phyloP scores from a whole-genome alignment of 108 stramenopile genomes.

The Fragilariopsis cylindrus region DNA sequence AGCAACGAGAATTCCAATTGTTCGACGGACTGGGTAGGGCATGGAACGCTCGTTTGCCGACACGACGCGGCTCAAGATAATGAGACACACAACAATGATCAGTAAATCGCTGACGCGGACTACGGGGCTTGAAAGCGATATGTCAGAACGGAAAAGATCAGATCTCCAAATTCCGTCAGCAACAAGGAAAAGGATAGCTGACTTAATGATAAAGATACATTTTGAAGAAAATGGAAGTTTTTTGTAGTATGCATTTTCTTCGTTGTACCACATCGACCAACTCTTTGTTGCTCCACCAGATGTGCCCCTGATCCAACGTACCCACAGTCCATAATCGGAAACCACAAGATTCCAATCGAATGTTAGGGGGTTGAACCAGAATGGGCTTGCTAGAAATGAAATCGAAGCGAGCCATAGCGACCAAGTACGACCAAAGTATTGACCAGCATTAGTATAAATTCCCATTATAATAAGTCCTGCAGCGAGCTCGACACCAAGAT shows the following conservation, averaged over 20 bases:
- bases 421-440: slow-evolving; percentile 97
- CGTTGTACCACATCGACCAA: slow-evolving; percentile 95
- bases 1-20: slow-evolving; percentile 75
- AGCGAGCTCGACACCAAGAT: slow-evolving; percentile 95
- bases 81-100: slow-evolving; percentile 46
- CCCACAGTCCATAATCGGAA: slow-evolving; percentile 82
- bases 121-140: slow-evolving; percentile 64
- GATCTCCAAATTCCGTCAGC: slow-evolving; percentile 86
- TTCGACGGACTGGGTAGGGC: slow-evolving; percentile 82
- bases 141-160: slow-evolving; percentile 73
- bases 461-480: slow-evolving; percentile 91
- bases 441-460: slow-evolving; percentile 80
- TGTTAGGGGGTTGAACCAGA: slow-evolving; percentile 99
- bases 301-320: slow-evolving; percentile 88
- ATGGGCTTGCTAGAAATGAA: slow-evolving; percentile 96
- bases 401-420: slow-evolving; percentile 94
- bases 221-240: slow-evolving; percentile 79
- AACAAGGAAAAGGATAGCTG: slow-evolving; percentile 75
- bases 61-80: slow-evolving; percentile 57
- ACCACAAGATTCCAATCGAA: slow-evolving; percentile 93
- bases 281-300: slow-evolving; percentile 84
- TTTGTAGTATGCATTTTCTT: slow-evolving; percentile 90
- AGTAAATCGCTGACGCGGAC: slow-evolving; percentile 64
- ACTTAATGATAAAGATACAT: slow-evolving; percentile 77
- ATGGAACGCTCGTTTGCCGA: slow-evolving; percentile 58